Evolutionary conservation across 1,284 basidiomycete species (phyloP).

Genomic region (Ustilago esculenta): DNA sequence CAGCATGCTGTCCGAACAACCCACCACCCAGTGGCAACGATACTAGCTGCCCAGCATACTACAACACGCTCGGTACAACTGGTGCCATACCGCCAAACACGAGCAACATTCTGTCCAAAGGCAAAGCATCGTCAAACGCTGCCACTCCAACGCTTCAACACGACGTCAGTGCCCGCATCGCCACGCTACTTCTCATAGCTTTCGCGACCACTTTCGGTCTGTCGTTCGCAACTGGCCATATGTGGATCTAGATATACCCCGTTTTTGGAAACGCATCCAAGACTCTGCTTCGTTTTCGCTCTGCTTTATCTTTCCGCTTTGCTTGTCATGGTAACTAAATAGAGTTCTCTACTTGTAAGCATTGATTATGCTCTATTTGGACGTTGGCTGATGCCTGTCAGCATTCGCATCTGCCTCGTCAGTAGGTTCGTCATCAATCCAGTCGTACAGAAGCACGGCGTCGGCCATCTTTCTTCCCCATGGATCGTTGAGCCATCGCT

Average conservation of each 20-base stretch:
- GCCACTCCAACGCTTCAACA: background rate
- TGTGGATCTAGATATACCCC: conserved; percentile 9
- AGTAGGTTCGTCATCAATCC: conserved; percentile 44
- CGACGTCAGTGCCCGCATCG: background rate
- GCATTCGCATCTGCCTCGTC: conserved; percentile 4
- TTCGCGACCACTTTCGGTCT: background rate
- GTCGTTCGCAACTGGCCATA: conserved; percentile 6
- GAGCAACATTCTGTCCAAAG: conserved; percentile 46
- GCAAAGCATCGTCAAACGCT: conserved; percentile 26
- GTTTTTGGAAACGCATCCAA: too few species aligned
- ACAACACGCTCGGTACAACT: conserved; percentile 21
- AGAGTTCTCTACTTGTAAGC: too few species aligned
- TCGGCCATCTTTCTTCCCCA: conserved; percentile 48
- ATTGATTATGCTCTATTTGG: too few species aligned
- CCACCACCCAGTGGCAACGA: conserved; percentile 34
- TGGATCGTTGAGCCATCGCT: conserved; percentile 26
- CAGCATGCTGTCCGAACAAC: conserved; percentile 53
- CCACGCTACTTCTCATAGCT: background rate
- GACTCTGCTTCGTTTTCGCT: background rate
- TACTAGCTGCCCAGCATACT: conserved; percentile 42
- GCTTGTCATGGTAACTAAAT: too few species aligned
- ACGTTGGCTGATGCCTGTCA: conserved; percentile 1
- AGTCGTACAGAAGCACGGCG: conserved; percentile 46
- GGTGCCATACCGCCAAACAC: conserved; percentile 39
- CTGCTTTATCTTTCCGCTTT: too few species aligned